Evolutionary conservation across 2,329 filamentous ascomycete genomes (phyloP).

Genomic region (Penicillium aurantiogriseum): DNA sequence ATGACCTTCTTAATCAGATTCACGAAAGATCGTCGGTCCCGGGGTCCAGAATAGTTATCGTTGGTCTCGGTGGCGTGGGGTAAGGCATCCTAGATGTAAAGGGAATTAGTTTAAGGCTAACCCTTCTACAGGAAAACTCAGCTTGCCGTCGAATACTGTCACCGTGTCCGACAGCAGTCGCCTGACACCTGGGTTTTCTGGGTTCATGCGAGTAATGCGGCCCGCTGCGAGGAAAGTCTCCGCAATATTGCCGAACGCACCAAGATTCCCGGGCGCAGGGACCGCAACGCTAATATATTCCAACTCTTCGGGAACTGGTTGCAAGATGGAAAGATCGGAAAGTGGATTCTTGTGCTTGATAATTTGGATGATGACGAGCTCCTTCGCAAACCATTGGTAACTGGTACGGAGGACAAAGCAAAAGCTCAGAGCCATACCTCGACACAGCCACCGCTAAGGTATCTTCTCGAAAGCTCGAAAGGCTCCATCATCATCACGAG

Average conservation of each 20-base stretch:
- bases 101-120: background rate
- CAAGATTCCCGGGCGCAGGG: slow-evolving; percentile 30
- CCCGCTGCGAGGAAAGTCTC: slow-evolving; percentile 37
- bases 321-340: too few relatives aligned
- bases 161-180: background rate
- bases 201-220: slow-evolving; percentile 36
- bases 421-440: background rate
- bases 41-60: slow-evolving; percentile 15
- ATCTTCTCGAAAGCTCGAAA: slow-evolving; percentile 19
- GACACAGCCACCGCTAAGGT: slow-evolving; percentile 10
- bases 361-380: slow-evolving; percentile 27
- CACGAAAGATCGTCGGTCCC: slow-evolving; percentile 21
- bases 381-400: slow-evolving; percentile 5
- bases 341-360: slow-evolving; percentile 23
- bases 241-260: slow-evolving; percentile 33
- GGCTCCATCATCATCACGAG: slow-evolving; percentile 23
- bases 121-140: background rate
- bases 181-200: slow-evolving; percentile 28
- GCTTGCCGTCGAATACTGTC: slow-evolving; percentile 2
- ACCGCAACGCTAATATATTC: slow-evolving; percentile 28
- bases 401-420: background rate
- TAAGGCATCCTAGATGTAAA: background rate
- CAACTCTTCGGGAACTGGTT: too few relatives aligned
- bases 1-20: slow-evolving; percentile 24
- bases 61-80: slow-evolving; percentile 23